These are phyloP conservation scores for Gossypium schwendimanii DNA, from an alignment of 441 rosid genomes.

Conservation along the genomic window DNA sequence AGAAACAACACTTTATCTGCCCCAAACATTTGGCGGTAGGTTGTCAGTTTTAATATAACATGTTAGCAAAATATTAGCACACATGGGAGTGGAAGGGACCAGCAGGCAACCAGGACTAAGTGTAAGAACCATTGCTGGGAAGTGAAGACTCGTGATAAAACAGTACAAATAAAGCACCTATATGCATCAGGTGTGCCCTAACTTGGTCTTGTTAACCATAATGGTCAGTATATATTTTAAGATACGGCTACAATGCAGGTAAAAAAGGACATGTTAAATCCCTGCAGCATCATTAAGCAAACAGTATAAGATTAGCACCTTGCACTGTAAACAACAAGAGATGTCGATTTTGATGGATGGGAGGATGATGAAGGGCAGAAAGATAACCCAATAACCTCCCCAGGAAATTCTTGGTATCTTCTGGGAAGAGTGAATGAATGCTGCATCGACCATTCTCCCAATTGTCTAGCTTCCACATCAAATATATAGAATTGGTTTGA, in stretches of 20 bases:
- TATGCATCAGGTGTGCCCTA: not conserved
- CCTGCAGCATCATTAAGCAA: not conserved
- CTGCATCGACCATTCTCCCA: conserved; percentile 74
- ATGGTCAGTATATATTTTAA: not conserved
- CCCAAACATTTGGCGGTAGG: not conserved
- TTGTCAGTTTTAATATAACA: not conserved
- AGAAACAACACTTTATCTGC: not conserved
- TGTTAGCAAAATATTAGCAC: not conserved
- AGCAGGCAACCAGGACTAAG: not conserved
- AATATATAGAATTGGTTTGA: conserved; percentile 78
- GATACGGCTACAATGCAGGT: not conserved
- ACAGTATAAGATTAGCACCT: conserved; percentile 38
- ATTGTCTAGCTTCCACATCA: conserved; percentile 80
- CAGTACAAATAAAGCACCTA: not conserved
- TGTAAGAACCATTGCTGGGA: not conserved
- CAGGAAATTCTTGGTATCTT: conserved; percentile 83
- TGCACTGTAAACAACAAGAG: conserved; percentile 75
- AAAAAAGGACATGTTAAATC: not conserved
- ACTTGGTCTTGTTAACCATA: not conserved
- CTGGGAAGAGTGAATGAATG: conserved; percentile 54
- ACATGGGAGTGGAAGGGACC: not conserved
- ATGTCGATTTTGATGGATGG: conserved; percentile 54
- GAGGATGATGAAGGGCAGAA: conserved; percentile 71
- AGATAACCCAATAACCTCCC: conserved; percentile 86
- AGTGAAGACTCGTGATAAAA: not conserved